A percentile compares a stretch with the other conserved stretches of the same genome.
Conservation (phyloP, 2,329 filamentous ascomycete genomes). For the Sporothrix phasma region DNA sequence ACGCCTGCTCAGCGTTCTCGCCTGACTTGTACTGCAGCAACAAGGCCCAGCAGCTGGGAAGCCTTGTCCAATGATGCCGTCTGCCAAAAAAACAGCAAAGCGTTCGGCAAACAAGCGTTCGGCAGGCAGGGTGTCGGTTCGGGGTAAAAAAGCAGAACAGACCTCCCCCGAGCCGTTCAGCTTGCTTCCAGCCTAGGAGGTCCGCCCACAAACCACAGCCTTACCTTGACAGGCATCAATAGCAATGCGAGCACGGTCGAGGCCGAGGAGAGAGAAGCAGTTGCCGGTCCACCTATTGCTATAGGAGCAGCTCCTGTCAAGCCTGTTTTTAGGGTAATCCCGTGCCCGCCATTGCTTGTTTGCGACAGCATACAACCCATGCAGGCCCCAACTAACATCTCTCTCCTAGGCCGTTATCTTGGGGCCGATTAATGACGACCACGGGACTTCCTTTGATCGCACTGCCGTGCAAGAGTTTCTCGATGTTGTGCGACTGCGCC, state of each 20-base stretch:
- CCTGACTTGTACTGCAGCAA: neutral
- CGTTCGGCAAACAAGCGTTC: constrained; percentile 45
- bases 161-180: too few species aligned
- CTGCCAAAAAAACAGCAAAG: constrained; percentile 49
- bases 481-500: constrained; percentile 5
- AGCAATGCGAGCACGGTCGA: neutral
- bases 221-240: neutral
- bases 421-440: neutral
- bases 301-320: neutral
- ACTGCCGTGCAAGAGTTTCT: neutral
- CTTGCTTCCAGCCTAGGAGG: neutral
- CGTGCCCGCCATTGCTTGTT: neutral
- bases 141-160: neutral
- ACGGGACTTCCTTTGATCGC: neutral
- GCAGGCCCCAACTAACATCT: neutral
- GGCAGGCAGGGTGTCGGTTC: constrained; percentile 19
- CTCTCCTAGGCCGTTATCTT: neutral
- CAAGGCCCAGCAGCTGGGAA: neutral
- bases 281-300: neutral
- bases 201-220: neutral
- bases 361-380: neutral
- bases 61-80: constrained; percentile 59
- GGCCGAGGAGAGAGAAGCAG: neutral
- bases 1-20: neutral
- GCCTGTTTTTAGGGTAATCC: neutral